Base-by-base conservation (phyloP, 495 filamentous ascomycete genomes). In the Polyplosphaeria fusca region DNA sequence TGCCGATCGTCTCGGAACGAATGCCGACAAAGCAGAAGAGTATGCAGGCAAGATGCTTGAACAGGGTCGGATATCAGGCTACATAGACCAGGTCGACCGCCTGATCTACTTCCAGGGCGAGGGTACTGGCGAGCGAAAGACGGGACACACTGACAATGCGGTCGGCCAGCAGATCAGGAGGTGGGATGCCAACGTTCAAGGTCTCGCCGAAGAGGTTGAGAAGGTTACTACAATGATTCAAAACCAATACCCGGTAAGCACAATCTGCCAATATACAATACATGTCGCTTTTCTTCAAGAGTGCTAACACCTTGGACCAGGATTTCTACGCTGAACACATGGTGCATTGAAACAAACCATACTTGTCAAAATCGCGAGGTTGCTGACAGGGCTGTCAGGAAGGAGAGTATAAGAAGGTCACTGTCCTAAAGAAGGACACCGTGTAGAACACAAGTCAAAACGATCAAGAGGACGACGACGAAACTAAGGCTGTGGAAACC, bases 31-130 rank as follows among this genome's bases (percentile, higher is more conserved):
- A 65, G 94, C 93, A 16, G 94, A 97, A 77, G 84, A 86, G 18
- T 95, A 90, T 47, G 92, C 94, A 12, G 91, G 93, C 2, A 79
- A 80, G 45, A 98, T 98, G 93, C 89, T 97, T 60, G 91, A 96
- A 73, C 90, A 96, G 70, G 88, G 87, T 14, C 82, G 93, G 22
- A 71, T 98, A 55, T 79, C 80, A 1, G 93, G 93, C 7, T 82
- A 83, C 44, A 96, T 98, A 65, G 94, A 98, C 71, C 93, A 97
- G 75, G 94, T 98, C 66, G 88, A 91, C 57, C 77, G 87, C 13
- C 70, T 91, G 9, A 93, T 98, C 38, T 88, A 81, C 66, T 98
- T 98, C 66, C 86, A 90, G 53, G 81, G 78, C 32, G 82, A 84
- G 52, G 82, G 82, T n/a, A 84, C 81, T 14, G 84, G 79, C 3